These are phyloP conservation scores for Cordyceps tenuipes DNA, from an alignment of 2,329 filamentous ascomycete species.

Conservation along the genomic window DNA sequence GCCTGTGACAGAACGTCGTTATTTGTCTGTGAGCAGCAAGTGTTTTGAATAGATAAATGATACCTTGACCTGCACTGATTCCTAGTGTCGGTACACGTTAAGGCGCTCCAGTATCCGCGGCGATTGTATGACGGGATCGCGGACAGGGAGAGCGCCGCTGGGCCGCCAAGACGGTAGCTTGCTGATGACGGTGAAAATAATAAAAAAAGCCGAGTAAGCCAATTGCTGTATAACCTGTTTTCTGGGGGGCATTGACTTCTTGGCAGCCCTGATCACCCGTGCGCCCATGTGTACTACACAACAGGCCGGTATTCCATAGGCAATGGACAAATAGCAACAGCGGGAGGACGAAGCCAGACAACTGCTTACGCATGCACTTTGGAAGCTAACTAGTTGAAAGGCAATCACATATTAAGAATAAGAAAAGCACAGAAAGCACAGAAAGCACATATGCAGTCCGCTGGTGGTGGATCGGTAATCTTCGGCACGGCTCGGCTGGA, in stretches of 20 bases:
- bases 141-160: neutral
- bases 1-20: too few species aligned
- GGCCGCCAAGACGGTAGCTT: neutral
- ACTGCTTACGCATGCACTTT: neutral
- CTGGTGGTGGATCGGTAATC: neutral
- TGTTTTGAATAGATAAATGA: too few species aligned
- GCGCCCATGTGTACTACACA: neutral
- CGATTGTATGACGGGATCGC: neutral
- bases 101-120: neutral
- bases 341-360: neutral
- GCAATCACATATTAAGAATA: too few species aligned
- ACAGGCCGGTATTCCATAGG: neutral
- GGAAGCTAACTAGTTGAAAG: neutral
- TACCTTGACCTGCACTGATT: too few species aligned
- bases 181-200: too few species aligned
- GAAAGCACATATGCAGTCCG: neutral
- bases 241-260: neutral
- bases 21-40: too few species aligned
- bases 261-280: neutral
- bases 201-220: neutral
- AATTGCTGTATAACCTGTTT: neutral
- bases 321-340: neutral
- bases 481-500: conserved; percentile 2
- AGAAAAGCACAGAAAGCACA: too few species aligned
- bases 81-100: neutral